Conservation (phyloP, 169 alveolate genomes). For the Eimeria necatrix region DNA sequence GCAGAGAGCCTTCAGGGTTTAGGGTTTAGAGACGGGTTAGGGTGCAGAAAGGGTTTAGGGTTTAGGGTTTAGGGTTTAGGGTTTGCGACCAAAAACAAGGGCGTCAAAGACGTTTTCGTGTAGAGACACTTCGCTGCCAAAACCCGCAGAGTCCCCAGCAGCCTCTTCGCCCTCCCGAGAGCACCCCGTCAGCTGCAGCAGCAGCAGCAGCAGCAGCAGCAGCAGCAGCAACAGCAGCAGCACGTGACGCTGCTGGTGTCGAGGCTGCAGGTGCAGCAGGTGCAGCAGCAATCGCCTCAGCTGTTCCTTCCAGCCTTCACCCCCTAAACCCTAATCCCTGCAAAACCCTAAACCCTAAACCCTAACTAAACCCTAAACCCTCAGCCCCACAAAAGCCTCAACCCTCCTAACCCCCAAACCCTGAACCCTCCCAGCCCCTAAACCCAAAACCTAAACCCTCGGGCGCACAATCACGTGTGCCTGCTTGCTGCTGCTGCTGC, state of each 20-base stretch:
- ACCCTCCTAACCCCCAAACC: neutral
- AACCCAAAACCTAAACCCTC: neutral
- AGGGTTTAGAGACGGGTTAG: no score
- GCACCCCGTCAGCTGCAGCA: constrained; percentile 68
- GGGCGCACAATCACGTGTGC: neutral
- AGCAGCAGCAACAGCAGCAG: constrained; percentile 5
- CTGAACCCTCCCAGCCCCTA: neutral
- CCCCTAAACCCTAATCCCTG: neutral
- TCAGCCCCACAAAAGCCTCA: neutral
- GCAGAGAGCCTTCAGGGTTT: no score
- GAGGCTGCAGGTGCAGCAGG: neutral
- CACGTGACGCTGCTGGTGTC: neutral
- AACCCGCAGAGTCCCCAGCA: neutral
- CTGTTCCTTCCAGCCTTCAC: neutral
- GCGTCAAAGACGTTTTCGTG: constrained; percentile 33
- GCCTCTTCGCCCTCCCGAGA: neutral
- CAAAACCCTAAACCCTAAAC: neutral
- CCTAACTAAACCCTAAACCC: no score
- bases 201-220: constrained; percentile 41
- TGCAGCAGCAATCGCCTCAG: neutral
- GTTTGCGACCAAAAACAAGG: neutral
- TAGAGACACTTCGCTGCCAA: constrained; percentile 23
- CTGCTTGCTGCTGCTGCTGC: no score
- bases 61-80: neutral
- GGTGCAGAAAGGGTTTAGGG: neutral